Base-by-base conservation (phyloP, 2,329 filamentous ascomycete genomes). In the Monascus ruber region DNA sequence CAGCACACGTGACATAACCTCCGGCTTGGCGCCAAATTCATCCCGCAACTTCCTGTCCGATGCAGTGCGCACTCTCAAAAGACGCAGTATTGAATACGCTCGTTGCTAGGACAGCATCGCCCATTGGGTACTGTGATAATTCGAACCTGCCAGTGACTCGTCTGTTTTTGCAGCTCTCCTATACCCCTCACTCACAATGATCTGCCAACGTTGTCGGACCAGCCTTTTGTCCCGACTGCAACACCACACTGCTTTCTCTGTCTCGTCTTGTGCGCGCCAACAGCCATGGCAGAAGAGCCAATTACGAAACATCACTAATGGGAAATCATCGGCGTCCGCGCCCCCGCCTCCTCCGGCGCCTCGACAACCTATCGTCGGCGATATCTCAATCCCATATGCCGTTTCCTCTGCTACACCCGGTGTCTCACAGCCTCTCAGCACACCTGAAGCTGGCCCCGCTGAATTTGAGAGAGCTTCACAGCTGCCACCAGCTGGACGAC, bases 161-260 rank as follows among this genome's bases (percentile, higher is more conserved):
- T 27, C 31, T 35, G 34, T 32, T 29, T 26, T 34, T 34, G 32
- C 10, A 34, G 7, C 24, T 17, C 32, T 17, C 24, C 32, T 8
- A 9, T n/a, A n/a, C 32, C 6, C 32, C 32, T 17, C 2, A 27
- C 6, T 32, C 45, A 56, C 34, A 42, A 66, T 65, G 62, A 62
- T 66, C 39, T 66, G 63, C 54, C 56, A 56, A 47, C 56, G 57
- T 38, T 66, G 63, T 46, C 62, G 63, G 35, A 59, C 56, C 10
- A 56, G 52, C 45, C 55, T 66, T 44, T 49, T 65, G 43, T 59
- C 56, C 33, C 62, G 61, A 41, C 49, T 65, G 25, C 55, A 57
- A 39, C 58, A 55, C 39, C 53, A 51, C 39, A 54, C 55, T 10
- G 2, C 7, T 7, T 17, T 9, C 35, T 46, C 46, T 42, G 40